Evolutionary conservation across 306 rosid genomes (phyloP).

Genomic region (Mimosa pudica): DNA sequence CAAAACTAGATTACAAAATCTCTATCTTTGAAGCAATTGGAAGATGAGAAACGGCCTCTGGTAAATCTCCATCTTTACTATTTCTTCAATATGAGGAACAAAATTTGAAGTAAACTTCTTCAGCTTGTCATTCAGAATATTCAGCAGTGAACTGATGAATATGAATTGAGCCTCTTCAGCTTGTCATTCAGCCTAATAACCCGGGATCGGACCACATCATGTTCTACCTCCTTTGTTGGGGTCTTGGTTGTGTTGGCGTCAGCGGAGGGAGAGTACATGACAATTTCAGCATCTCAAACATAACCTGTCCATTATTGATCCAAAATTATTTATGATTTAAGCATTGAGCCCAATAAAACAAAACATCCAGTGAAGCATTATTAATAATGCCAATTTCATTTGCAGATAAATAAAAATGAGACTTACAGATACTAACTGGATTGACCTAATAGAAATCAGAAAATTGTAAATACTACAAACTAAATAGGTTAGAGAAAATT

Average conservation of each 20-base stretch:
- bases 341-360: background rate
- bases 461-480: background rate
- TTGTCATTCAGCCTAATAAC: constrained; percentile 32
- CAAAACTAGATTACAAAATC: too few relatives aligned
- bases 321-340: background rate
- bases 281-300: constrained; percentile 52
- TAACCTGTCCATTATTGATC: constrained; percentile 34
- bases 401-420: too few relatives aligned
- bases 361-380: background rate
- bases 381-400: background rate
- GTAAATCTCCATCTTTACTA: too few relatives aligned
- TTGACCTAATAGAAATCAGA: background rate
- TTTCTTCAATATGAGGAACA: too few relatives aligned
- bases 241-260: background rate
- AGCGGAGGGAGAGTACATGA: too few relatives aligned
- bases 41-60: too few relatives aligned
- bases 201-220: background rate
- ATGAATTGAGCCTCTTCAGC: constrained; percentile 58
- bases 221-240: background rate
- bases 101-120: too few relatives aligned
- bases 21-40: too few relatives aligned
- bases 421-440: too few relatives aligned
- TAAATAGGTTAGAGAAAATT: background rate
- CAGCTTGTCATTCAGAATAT: constrained; percentile 30
- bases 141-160: constrained; percentile 46